Evolutionary conservation across 2,329 filamentous ascomycete species (phyloP).

Genomic region (Dothiorella sarmentorum): DNA sequence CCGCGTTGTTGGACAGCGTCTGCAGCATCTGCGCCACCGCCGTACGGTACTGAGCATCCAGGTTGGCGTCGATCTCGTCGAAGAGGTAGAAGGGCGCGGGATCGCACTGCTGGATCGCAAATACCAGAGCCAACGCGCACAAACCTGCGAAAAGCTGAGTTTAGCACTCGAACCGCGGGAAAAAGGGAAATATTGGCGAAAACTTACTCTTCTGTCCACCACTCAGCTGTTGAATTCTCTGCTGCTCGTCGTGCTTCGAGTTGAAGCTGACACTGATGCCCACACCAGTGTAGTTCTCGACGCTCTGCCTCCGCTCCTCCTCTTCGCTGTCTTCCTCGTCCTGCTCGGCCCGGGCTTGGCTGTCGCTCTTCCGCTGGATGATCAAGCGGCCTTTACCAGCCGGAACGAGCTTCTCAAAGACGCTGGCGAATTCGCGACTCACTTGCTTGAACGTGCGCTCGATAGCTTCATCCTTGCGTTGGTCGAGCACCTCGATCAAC

Average conservation of each 20-base stretch:
- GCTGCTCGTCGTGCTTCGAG: slow-evolving; percentile 96
- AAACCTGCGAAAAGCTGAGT: slow-evolving; percentile 60
- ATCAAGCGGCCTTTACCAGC: slow-evolving; percentile 87
- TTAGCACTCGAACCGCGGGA: neutral
- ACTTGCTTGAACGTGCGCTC: slow-evolving; percentile 99
- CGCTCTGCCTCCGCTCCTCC: slow-evolving; percentile 48
- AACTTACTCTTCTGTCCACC: slow-evolving; percentile 92
- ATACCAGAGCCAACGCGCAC: slow-evolving; percentile 94
- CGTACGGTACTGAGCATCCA: slow-evolving; percentile 96
- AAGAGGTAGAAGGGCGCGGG: slow-evolving; percentile 98
- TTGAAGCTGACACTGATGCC: slow-evolving; percentile 98
- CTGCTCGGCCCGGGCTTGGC: slow-evolving; percentile 59
- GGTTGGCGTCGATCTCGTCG: slow-evolving; percentile 96
- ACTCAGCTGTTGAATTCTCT: slow-evolving; percentile 93
- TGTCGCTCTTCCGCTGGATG: slow-evolving; percentile 86
- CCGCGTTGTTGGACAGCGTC: slow-evolving; percentile 36
- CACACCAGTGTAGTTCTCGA: slow-evolving; percentile 95
- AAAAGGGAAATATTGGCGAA: too few relatives aligned
- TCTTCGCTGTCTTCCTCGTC: slow-evolving; percentile 53
- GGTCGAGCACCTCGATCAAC: slow-evolving; percentile 86
- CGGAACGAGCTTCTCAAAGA: slow-evolving; percentile 93
- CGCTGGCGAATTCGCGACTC: slow-evolving; percentile 83
- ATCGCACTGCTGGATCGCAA: slow-evolving; percentile 97
- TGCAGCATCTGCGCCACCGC: slow-evolving; percentile 88
- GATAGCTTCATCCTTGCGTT: slow-evolving; percentile 95